Conservation (phyloP, 805 yeast genomes). For the Candida khao-thaluensis region DNA sequence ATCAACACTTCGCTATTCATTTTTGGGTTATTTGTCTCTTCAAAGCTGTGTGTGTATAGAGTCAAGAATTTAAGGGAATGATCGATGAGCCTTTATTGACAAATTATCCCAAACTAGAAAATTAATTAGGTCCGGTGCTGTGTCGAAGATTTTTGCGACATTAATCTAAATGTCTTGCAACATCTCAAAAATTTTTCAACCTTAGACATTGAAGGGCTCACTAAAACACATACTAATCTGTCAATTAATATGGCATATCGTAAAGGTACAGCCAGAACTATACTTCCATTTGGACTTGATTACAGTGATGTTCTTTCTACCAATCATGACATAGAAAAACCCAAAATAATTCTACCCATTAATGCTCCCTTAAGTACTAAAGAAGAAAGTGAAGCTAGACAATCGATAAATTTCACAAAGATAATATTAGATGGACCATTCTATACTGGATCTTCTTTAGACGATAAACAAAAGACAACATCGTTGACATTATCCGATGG, state of each 20-base stretch:
- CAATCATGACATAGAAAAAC: conserved; percentile 35
- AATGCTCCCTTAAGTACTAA: conserved; percentile 53
- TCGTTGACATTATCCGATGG: conserved; percentile 49
- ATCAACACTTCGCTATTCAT: background rate
- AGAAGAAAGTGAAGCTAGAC: conserved; percentile 55
- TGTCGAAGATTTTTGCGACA: background rate
- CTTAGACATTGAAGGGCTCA: too few relatives aligned
- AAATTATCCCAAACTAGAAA: background rate
- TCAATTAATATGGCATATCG: conserved; percentile 4
- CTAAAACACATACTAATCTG: too few relatives aligned
- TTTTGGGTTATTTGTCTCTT: background rate
- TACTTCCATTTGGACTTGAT: conserved; percentile 72
- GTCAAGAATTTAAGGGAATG: too few relatives aligned
- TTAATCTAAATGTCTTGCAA: background rate
- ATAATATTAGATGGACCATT: conserved; percentile 66
- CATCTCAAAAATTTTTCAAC: conserved; percentile 2
- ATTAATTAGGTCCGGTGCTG: background rate
- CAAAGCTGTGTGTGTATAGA: too few relatives aligned
- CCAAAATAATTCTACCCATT: conserved; percentile 58
- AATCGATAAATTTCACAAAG: conserved; percentile 52
- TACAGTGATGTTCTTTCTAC: conserved; percentile 54
- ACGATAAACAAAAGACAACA: conserved; percentile 19
- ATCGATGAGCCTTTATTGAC: conserved; percentile 9
- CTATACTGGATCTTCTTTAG: conserved; percentile 53
- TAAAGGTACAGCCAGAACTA: conserved; percentile 24